A percentile compares a stretch with the other conserved stretches of the same genome.
Conservation (phyloP, 768 basidiomycete genomes). For the Pleurotus sapidus region DNA sequence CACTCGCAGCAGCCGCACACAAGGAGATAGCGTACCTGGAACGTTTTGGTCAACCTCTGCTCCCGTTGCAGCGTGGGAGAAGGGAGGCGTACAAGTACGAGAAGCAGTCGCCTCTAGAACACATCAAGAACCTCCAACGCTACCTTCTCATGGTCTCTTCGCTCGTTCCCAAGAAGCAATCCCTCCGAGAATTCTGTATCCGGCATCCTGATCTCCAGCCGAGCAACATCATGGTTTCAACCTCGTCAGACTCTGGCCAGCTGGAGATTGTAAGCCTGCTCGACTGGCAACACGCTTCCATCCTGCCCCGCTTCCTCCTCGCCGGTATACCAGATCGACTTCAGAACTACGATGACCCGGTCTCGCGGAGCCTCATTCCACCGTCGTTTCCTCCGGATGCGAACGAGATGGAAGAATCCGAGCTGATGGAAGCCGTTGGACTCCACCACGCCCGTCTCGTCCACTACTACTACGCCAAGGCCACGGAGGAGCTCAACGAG, state of each 20-base stretch:
- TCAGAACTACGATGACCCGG: slow-evolving; percentile 44
- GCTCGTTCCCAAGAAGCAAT: slow-evolving; percentile 36
- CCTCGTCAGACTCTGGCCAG: slow-evolving; percentile 37
- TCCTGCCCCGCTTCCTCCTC: slow-evolving; percentile 51
- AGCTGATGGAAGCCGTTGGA: slow-evolving; percentile 27
- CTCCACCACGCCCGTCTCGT: slow-evolving; percentile 44
- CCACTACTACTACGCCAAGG: slow-evolving; percentile 46
- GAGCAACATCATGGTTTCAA: slow-evolving; percentile 46
- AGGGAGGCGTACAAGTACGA: no score
- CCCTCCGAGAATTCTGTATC: slow-evolving; percentile 43
- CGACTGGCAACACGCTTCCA: slow-evolving; percentile 56
- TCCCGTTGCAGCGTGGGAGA: no score
- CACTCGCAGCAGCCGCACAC: no score
- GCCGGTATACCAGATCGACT: slow-evolving; percentile 39
- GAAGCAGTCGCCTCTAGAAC: no score
- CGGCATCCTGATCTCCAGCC: slow-evolving; percentile 51
- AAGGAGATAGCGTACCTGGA: no score
- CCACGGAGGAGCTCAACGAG: slow-evolving; percentile 42
- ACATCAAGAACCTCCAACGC: no score
- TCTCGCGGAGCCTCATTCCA: slow-evolving; percentile 32
- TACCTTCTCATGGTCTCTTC: no score
- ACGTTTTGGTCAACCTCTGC: no score
- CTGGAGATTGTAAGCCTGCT: slow-evolving; percentile 38
- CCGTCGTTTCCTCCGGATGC: slow-evolving; percentile 43
- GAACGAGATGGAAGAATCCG: slow-evolving; percentile 34